A percentile compares a stretch with the other conserved stretches of the same genome.
These are phyloP conservation scores for Neurospora intermedia DNA, from an alignment of 495 filamentous ascomycete genomes.

Conservation along the genomic window DNA sequence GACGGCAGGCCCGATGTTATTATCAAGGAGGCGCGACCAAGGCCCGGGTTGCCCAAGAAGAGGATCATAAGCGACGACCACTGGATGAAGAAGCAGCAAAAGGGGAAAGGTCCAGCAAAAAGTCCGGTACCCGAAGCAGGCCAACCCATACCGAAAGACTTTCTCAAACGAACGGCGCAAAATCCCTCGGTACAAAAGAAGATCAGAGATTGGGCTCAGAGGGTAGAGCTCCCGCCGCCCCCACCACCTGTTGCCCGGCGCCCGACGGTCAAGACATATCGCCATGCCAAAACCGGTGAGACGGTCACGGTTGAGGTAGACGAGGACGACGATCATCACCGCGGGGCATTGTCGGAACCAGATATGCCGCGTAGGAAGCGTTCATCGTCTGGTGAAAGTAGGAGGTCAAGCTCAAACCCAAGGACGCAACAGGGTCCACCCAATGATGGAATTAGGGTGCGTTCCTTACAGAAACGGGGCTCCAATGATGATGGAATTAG, in stretches of 20 bases:
- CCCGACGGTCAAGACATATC: conserved; percentile 14
- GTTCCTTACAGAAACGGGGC: conserved; percentile 5
- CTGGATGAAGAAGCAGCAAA: conserved; percentile 51
- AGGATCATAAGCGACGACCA: conserved; percentile 72
- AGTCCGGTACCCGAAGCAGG: conserved; percentile 22
- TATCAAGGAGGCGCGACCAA: conserved; percentile 4
- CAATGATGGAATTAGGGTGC: conserved; percentile 23
- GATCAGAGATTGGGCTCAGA: conserved; percentile 41
- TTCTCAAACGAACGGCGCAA: conserved; percentile 32
- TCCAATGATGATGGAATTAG: conserved; percentile 18
- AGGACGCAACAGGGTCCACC: conserved; percentile 12
- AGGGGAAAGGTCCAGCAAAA: conserved; percentile 22
- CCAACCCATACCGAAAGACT: conserved; percentile 41
- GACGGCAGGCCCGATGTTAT: conserved; percentile 2
- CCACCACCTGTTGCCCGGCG: neutral
- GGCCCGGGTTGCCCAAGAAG: conserved; percentile 49
- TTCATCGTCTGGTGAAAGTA: neutral
- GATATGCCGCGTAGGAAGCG: neutral
- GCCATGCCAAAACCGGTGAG: conserved; percentile 18
- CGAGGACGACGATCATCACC: conserved; percentile 1
- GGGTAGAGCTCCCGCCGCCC: conserved; percentile 29
- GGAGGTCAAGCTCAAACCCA: conserved; percentile 4
- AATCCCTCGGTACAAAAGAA: conserved; percentile 41
- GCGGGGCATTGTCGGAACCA: conserved; percentile 6
- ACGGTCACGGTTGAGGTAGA: conserved; percentile 22